Evolutionary conservation across 805 yeast species (phyloP).

Genomic region (Yarrowia sp.): DNA sequence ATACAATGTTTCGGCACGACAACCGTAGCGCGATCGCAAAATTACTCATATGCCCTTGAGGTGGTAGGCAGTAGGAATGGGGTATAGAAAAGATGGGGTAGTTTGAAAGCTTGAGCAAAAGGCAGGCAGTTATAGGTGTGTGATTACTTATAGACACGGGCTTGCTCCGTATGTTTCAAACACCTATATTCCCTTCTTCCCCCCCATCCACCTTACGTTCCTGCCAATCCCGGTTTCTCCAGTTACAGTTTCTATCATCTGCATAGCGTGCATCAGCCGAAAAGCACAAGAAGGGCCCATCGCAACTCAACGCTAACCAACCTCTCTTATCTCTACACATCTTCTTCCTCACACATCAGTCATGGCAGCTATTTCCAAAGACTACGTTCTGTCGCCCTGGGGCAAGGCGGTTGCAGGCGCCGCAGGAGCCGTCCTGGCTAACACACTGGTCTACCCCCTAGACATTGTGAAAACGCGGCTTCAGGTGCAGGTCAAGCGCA

Average conservation of each 20-base stretch:
- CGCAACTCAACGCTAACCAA: conserved; percentile 30
- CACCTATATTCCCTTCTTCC: no score
- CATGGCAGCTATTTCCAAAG: conserved; percentile 39
- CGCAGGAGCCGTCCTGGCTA: conserved; percentile 79
- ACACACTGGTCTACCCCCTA: conserved; percentile 78
- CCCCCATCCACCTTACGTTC: conserved; percentile 4
- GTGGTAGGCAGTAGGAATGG: neutral
- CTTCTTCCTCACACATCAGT: conserved; percentile 10
- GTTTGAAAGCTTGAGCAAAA: no score
- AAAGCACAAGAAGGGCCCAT: conserved; percentile 38
- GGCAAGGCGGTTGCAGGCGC: conserved; percentile 87
- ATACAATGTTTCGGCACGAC: conserved; percentile 16
- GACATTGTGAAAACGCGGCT: conserved; percentile 78
- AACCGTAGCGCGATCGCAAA: conserved; percentile 8
- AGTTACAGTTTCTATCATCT: conserved; percentile 37
- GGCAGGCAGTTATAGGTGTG: no score
- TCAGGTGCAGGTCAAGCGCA: conserved; percentile 64
- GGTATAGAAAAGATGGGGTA: neutral
- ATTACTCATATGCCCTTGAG: conserved; percentile 28
- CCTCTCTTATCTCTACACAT: neutral
- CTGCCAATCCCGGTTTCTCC: conserved; percentile 27
- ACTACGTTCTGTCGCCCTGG: conserved; percentile 56
- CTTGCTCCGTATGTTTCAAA: neutral
- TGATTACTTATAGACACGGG: no score
- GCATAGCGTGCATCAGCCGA: conserved; percentile 38